phyloP scores from a whole-genome alignment of 176 grass and related monocot genomes.

The Typha latifolia region DNA sequence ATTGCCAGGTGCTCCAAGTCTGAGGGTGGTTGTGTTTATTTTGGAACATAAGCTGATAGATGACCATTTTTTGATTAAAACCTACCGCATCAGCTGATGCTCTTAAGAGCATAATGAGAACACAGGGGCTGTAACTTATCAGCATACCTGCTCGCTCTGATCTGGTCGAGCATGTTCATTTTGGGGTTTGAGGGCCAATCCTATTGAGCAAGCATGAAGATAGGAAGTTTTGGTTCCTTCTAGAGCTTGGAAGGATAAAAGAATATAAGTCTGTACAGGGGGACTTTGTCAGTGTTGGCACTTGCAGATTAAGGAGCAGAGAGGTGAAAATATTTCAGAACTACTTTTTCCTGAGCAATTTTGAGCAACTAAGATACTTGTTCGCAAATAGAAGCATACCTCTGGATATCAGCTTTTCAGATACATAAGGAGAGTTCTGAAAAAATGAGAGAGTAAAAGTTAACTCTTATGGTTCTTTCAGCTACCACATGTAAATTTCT shows the following conservation, averaged over 20 bases:
- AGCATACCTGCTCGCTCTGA: not conserved
- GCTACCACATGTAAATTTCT: no score
- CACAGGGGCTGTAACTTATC: not conserved
- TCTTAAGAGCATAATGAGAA: not conserved
- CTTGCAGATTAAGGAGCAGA: constrained; percentile 5
- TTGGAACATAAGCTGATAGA: constrained; percentile 1
- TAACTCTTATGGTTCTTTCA: no score
- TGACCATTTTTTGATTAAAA: not conserved
- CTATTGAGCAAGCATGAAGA: not conserved
- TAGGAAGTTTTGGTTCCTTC: not conserved
- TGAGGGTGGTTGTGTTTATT: constrained; percentile 19
- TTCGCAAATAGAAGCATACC: no score
- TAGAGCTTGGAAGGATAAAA: not conserved
- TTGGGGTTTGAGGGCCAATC: not conserved
- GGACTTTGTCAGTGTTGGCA: not conserved
- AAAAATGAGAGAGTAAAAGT: not conserved
- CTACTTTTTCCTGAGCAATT: not conserved
- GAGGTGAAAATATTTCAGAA: constrained; percentile 22
- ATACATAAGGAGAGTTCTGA: not conserved
- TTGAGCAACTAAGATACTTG: no score
- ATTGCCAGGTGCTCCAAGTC: constrained; percentile 84
- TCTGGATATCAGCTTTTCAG: not conserved
- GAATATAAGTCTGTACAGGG: not conserved
- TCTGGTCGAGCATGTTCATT: not conserved
- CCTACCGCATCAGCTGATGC: not conserved